Base-by-base conservation (phyloP, 1,284 basidiomycete genomes). In the Neotropicomus parvogracilis region DNA sequence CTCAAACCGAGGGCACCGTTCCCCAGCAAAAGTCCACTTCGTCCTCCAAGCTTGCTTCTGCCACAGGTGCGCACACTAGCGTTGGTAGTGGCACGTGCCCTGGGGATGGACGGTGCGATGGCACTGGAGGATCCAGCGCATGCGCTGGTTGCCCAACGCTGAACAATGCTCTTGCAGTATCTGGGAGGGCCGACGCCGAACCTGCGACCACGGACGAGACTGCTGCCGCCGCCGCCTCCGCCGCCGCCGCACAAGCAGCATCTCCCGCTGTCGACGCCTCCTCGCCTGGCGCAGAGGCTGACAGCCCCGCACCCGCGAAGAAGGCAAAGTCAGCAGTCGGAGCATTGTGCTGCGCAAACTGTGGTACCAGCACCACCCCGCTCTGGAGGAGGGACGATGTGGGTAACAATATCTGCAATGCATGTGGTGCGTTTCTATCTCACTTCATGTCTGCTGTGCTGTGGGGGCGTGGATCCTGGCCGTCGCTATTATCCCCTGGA, bases 131-230 rank as follows among this genome's bases (percentile, higher is more conserved):
- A 52, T 85, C 91, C 57, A 83, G 82, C 51, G 87, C 89, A 54
- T 97, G 94, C 67, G 82, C 87, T 56, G 94, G 94, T 36, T 97
- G 94, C 68, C 94, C 94, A 11, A 93, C 93, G 34, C 92, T 83
- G 73, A 97, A 97, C 76, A 97, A 97, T 65, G 78, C 78, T 45
- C 67, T 80, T 51, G 70, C 68, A 54, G 68, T 72, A 21, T 63
- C 70, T 56, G 72, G 74, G 54, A 70, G 72, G 46, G 51, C 66
- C 44, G 68, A 70, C 29, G 49, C 57, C 28, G 70, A 68, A 40
- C 59, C 65, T 20, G 48, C 55, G 44, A 62, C 54, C 49, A 52
- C 50, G 11, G 46, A 60, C 3, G 59, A 58, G 35, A 13, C 56
- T 39, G 42, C 57, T 9, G 33, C 57, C 36, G 43, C 48, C 40